These are phyloP conservation scores for Nicotiana rustica DNA, from an alignment of 305 asterid genomes.

Conservation along the genomic window DNA sequence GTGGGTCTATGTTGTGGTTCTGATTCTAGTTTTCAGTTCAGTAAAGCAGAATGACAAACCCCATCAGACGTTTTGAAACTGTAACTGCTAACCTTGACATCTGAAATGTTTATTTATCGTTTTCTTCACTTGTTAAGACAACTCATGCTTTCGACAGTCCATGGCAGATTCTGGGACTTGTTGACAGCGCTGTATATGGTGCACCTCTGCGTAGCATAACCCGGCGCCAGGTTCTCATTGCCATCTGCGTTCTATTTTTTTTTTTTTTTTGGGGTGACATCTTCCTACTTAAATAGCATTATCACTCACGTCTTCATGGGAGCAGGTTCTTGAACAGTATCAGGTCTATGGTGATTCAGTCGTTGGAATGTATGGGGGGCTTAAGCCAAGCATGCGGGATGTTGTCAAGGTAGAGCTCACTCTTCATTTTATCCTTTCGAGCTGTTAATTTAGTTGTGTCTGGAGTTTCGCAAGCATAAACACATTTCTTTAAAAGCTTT, in stretches of 20 bases:
- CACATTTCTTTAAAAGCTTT: not conserved
- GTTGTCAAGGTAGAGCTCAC: constrained; percentile 61
- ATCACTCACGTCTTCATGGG: constrained; percentile 23
- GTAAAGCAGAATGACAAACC: constrained; percentile 5
- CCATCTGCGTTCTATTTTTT: constrained; percentile 26
- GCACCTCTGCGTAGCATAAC: constrained; percentile 68
- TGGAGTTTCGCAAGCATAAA: constrained; percentile 7
- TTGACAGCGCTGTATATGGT: constrained; percentile 83
- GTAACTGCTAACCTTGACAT: not conserved
- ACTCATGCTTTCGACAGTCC: constrained; percentile 59
- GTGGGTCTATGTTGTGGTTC: not conserved
- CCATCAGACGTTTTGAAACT: not conserved
- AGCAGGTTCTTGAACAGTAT: constrained; percentile 82
- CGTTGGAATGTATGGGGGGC: constrained; percentile 66
- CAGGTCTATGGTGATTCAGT: constrained; percentile 80
- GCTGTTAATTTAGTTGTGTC: constrained; percentile 14
- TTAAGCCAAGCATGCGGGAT: constrained; percentile 75
- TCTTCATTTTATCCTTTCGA: not conserved
- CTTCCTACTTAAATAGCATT: constrained; percentile 3
- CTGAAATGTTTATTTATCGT: not conserved
- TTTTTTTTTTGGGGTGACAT: constrained; percentile 4
- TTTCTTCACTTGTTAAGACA: constrained; percentile 2
- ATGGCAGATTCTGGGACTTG: constrained; percentile 86
- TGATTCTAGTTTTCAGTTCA: constrained; percentile 12
- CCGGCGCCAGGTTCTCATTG: constrained; percentile 76